Conservation (phyloP, 768 basidiomycete genomes). For the Harrya chromipes region DNA sequence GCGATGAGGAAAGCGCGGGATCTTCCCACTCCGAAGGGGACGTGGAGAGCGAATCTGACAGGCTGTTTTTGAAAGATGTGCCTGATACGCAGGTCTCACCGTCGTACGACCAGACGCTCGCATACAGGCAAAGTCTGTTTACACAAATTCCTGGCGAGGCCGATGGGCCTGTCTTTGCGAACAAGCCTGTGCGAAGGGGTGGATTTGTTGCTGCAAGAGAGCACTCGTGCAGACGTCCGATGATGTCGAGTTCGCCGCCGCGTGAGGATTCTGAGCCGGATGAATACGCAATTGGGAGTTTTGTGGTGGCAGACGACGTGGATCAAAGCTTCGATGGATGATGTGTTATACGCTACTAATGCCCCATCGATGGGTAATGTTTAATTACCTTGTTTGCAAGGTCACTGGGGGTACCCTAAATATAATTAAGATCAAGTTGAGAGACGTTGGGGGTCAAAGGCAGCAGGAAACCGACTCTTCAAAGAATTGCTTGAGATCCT, state of each 20-base stretch:
- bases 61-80: constrained; percentile 59
- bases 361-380: not conserved
- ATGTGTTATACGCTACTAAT: constrained; percentile 6
- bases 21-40: constrained; percentile 52
- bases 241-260: constrained; percentile 61
- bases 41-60: constrained; percentile 63
- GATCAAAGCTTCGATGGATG: constrained; percentile 45
- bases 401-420: too few relatives aligned
- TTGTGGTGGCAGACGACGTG: constrained; percentile 75
- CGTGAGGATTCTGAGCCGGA: constrained; percentile 51
- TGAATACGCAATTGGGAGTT: constrained; percentile 71
- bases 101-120: constrained; percentile 69
- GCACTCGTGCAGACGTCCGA: constrained; percentile 29
- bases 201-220: constrained; percentile 36
- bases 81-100: constrained; percentile 65
- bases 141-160: constrained; percentile 52
- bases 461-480: too few relatives aligned
- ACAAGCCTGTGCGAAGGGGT: constrained; percentile 45
- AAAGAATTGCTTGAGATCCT: too few relatives aligned
- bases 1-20: constrained; percentile 71
- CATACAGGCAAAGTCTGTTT: constrained; percentile 69
- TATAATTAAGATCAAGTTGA: too few relatives aligned
- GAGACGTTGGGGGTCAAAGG: too few relatives aligned
- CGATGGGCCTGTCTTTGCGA: constrained; percentile 51
- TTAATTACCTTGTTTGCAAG: too few relatives aligned